phyloP scores from a whole-genome alignment of 2,329 filamentous ascomycete species.

The Alternaria sp. region DNA sequence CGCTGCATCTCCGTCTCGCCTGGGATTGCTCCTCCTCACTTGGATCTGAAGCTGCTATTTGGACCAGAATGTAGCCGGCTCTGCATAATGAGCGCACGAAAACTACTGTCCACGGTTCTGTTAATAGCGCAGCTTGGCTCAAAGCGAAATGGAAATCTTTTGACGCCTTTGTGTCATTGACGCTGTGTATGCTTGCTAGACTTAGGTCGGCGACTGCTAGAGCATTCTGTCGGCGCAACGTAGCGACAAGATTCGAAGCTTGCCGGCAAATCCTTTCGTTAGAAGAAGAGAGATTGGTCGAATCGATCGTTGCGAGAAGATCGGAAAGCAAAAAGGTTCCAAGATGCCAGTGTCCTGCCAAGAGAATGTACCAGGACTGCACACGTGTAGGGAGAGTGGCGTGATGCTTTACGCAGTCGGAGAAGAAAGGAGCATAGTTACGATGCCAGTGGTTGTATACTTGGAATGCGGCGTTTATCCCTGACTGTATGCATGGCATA shows the following conservation, averaged over 20 bases:
- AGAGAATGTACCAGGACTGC: conserved; percentile 67
- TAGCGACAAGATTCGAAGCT: conserved; percentile 55
- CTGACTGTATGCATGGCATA: conserved; percentile 55
- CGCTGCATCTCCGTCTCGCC: conserved; percentile 52
- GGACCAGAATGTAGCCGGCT: conserved; percentile 12
- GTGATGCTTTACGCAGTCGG: conserved; percentile 62
- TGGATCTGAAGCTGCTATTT: conserved; percentile 22
- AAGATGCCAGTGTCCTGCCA: conserved; percentile 67
- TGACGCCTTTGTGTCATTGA: neutral
- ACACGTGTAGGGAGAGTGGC: conserved; percentile 61
- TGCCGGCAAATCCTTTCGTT: conserved; percentile 55
- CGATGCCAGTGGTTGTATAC: conserved; percentile 66
- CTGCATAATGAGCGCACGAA: conserved; percentile 16
- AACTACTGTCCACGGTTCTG: conserved; percentile 67
- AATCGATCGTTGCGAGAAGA: conserved; percentile 57
- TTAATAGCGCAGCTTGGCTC: conserved; percentile 63
- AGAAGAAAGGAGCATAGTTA: conserved; percentile 62
- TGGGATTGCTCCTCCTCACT: conserved; percentile 20
- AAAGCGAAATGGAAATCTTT: conserved; percentile 63
- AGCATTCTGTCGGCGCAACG: conserved; percentile 50
- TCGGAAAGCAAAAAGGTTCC: conserved; percentile 65
- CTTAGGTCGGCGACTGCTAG: conserved; percentile 42
- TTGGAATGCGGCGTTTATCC: conserved; percentile 58
- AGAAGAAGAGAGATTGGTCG: conserved; percentile 53
- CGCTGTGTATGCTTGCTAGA: conserved; percentile 36